A percentile compares a stretch with the other conserved stretches of the same genome.
Conservation (phyloP, 208 protist genomes). For the Ichthyophonus hoferi region DNA sequence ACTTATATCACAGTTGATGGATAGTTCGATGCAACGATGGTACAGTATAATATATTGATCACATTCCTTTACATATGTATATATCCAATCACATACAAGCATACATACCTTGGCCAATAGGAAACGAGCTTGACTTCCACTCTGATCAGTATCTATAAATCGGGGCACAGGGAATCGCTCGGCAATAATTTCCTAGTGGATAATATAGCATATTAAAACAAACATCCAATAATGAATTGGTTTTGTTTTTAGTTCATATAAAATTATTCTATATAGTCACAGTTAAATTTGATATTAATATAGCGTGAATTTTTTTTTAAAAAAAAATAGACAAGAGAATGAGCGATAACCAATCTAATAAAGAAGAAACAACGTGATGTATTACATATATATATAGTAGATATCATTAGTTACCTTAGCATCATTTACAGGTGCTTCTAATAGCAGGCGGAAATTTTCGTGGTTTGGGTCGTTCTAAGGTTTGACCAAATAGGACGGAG, state of each 20-base stretch:
- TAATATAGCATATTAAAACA: too few species aligned
- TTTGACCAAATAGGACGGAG: neutral
- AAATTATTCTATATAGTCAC: too few species aligned
- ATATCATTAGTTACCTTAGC: slow-evolving; percentile 25
- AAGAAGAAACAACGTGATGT: neutral
- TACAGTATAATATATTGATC: too few species aligned
- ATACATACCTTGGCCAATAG: slow-evolving; percentile 80
- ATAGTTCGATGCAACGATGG: too few species aligned
- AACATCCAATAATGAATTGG: neutral
- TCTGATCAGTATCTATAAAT: slow-evolving; percentile 87
- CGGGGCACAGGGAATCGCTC: slow-evolving; percentile 87
- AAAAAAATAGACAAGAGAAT: too few species aligned
- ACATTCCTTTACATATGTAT: too few species aligned
- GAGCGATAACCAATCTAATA: too few species aligned
- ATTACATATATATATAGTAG: too few species aligned
- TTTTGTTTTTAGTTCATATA: neutral
- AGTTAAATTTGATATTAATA: too few species aligned
- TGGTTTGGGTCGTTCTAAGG: slow-evolving; percentile 81
- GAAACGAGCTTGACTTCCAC: slow-evolving; percentile 88
- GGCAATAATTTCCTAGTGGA: slow-evolving; percentile 70
- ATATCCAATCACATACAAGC: too few species aligned
- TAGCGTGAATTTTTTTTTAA: too few species aligned
- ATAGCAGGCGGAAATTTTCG: slow-evolving; percentile 84
- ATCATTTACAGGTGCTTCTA: slow-evolving; percentile 82
- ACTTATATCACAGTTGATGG: too few species aligned